Percentiles rank a stretch among this genome's conserved stretches.
Conservation (phyloP, 2,329 filamentous ascomycete species). For the Fusarium algeriense region DNA sequence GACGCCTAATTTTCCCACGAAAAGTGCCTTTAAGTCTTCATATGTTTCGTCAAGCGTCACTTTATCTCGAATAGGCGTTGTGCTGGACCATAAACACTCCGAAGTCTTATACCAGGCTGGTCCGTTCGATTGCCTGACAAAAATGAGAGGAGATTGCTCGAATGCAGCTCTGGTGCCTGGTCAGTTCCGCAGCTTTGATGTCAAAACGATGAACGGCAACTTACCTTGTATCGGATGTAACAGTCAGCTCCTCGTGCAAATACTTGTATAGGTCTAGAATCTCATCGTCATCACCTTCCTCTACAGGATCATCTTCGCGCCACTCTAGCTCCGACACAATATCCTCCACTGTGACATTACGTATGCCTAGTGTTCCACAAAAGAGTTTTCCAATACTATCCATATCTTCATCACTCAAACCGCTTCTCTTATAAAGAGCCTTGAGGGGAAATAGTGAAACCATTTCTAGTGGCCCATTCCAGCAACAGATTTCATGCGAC, state of each 20-base stretch:
- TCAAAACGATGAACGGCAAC: accelerated
- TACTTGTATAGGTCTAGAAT: constrained; percentile 10
- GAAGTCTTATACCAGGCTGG: constrained; percentile 24
- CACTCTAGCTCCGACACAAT: neutral
- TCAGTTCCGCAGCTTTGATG: neutral
- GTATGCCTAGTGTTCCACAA: constrained; percentile 2
- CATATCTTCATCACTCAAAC: constrained; percentile 6
- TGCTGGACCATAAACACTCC: constrained; percentile 36
- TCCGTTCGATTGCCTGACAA: neutral
- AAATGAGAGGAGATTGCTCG: constrained; percentile 12
- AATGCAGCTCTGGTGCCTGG: constrained; percentile 17
- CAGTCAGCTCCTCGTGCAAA: neutral
- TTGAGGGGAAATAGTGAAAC: too few relatives aligned
- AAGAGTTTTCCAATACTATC: constrained; percentile 15
- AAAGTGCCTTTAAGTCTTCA: constrained; percentile 8
- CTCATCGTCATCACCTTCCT: too few relatives aligned
- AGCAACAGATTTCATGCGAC: too few relatives aligned
- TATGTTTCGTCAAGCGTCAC: constrained; percentile 18
- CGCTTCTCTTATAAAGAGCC: neutral
- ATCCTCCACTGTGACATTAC: neutral
- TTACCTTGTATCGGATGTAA: neutral
- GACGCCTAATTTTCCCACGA: constrained; percentile 24
- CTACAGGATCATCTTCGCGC: neutral
- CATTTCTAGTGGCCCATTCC: too few relatives aligned
- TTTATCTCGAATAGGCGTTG: constrained; percentile 22